Percentiles rank a stretch among this genome's conserved stretches.
Evolutionary conservation across 2,329 filamentous ascomycete species (phyloP).

Genomic region (Triangularia verruculosa): DNA sequence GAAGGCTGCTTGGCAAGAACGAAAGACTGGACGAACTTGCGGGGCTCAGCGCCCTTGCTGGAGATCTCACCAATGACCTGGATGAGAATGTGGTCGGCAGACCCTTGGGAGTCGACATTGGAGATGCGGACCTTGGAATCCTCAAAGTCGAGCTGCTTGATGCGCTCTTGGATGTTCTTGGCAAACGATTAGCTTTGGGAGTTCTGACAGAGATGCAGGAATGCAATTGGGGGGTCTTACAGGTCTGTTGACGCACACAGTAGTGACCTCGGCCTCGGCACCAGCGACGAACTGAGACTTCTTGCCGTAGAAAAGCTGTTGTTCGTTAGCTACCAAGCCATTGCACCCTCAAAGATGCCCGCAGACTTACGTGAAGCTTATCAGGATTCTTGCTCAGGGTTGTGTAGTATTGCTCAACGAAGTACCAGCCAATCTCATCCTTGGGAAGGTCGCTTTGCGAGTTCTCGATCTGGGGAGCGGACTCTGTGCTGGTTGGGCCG

Average conservation of each 20-base stretch:
- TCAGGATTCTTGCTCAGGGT: conserved; percentile 92
- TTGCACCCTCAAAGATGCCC: background rate
- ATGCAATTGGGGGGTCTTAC: conserved; percentile 51
- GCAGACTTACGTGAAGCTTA: conserved; percentile 71
- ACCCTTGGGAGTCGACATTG: conserved; percentile 95
- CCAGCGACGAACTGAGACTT: conserved; percentile 93
- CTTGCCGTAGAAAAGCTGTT: conserved; percentile 89
- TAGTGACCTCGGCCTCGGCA: conserved; percentile 81
- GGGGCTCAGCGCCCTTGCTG: conserved; percentile 85
- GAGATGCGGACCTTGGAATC: conserved; percentile 98
- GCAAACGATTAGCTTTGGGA: background rate
- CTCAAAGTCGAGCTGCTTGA: conserved; percentile 89
- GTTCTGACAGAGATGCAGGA: conserved; percentile 17
- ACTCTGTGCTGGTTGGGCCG: background rate
- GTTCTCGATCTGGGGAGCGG: conserved; percentile 31
- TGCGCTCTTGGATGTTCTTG: conserved; percentile 77
- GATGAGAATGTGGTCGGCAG: conserved; percentile 90
- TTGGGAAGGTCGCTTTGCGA: conserved; percentile 59
- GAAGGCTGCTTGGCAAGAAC: conserved; percentile 94
- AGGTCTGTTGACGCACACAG: conserved; percentile 82
- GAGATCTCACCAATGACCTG: conserved; percentile 98
- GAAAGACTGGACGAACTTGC: conserved; percentile 97
- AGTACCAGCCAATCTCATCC: conserved; percentile 98
- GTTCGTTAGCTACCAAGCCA: conserved; percentile 9
- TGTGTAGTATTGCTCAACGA: conserved; percentile 99